Evolutionary conservation across 73 alveolate species (phyloP), one percentile per base, ranked within the genome.

Genomic region (Stentor roeselii): DNA sequence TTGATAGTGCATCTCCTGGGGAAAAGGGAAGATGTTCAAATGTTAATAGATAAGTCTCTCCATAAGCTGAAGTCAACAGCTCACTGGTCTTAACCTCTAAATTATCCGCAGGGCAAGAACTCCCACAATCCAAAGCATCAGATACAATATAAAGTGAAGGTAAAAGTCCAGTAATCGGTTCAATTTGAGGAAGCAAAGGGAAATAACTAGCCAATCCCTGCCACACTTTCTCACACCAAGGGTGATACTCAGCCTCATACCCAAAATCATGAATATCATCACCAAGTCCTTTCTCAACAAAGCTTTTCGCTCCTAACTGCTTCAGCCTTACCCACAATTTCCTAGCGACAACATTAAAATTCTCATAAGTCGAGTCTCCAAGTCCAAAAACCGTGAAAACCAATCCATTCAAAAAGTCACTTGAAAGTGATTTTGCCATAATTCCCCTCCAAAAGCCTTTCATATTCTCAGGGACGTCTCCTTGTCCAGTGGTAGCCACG

Each of bases 331-430:
- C 82, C 76, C 89, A 82, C 30, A 94, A 87, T 86, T 94, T 94
- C 85, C 95, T 89, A 15, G 97, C 97, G 89, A 93, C 91, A 30
- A 93, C 95, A 77, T 94, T 94, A 83, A 94, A 94, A 42, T 89
- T 75, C 67, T 91, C 93, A 92, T 94, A 94, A n/a, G 94, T 80
- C 14, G 96, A 90, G 78, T 94, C 98, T 75, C 98, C 98, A 59
- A 94, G 83, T 30, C 98, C 98, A 87, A 94, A 94, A 39, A 94
- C 98, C n/a, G 93, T 84, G 76, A 92, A 94, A 67, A 85, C 74
- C 82, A 94, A 42, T 36, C 85, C 78, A 30, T 78, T 40, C 15
- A 94, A 87, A 11, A 95, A 87, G 35, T 92, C 85, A 31, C 77
- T 40, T n/a, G 98, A 96, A 31, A 94, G 82, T 83, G 86, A 92